These are phyloP conservation scores for Debaryomyces sp. DNA, from an alignment of 1,139 yeast species.

Conservation along the genomic window DNA sequence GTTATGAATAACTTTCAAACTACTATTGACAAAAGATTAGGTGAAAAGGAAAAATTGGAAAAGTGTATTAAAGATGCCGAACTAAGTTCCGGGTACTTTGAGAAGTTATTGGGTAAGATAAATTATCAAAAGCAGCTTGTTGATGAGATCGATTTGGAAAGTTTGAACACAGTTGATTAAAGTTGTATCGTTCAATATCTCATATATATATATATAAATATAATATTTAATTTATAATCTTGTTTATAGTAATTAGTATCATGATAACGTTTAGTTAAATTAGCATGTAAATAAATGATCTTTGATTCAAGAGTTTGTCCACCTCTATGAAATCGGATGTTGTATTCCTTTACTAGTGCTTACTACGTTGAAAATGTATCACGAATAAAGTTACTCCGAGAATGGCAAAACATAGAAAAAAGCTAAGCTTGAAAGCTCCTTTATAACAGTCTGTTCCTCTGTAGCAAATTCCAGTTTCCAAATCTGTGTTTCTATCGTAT, in stretches of 20 bases:
- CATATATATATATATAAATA: slow-evolving; percentile 1
- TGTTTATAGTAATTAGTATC: slow-evolving; percentile 1
- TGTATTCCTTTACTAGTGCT: background rate
- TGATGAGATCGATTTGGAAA: slow-evolving; percentile 56
- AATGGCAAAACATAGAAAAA: slow-evolving; percentile 25
- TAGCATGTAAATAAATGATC: background rate
- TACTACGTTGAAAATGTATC: slow-evolving; percentile 23
- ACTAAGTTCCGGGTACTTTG: slow-evolving; percentile 62
- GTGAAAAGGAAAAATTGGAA: slow-evolving; percentile 61
- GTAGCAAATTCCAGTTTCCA: slow-evolving; percentile 35
- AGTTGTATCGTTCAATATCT: background rate
- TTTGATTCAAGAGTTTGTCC: background rate
- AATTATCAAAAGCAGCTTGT: slow-evolving; percentile 49
- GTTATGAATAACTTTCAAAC: slow-evolving; percentile 78
- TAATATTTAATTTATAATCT: slow-evolving; percentile 4
- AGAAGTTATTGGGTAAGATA: slow-evolving; percentile 51
- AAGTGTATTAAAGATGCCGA: slow-evolving; percentile 59
- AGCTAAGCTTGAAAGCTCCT: slow-evolving; percentile 36
- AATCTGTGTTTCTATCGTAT: slow-evolving; percentile 39
- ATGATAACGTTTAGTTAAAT: background rate
- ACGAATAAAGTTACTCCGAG: slow-evolving; percentile 25
- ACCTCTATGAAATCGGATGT: background rate
- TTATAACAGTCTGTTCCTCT: slow-evolving; percentile 41
- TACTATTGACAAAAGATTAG: slow-evolving; percentile 61
- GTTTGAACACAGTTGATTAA: slow-evolving; percentile 47